phyloP scores from a whole-genome alignment of 257 asterid species.

The Nicotiana paniculata region DNA sequence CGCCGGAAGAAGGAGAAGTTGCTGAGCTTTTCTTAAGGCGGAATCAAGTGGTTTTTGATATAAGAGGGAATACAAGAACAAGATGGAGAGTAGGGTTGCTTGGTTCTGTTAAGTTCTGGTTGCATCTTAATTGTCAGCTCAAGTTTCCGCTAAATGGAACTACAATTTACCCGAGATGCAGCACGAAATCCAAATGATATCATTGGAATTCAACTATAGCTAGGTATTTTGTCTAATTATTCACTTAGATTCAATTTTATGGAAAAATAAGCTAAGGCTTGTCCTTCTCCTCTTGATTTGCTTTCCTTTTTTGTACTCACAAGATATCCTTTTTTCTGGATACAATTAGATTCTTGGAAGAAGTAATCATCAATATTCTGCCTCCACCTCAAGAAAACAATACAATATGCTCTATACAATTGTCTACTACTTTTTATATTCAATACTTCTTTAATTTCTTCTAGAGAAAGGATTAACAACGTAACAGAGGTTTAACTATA shows the following conservation, averaged over 20 bases:
- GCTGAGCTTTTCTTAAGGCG: slow-evolving; percentile 28
- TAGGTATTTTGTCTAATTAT: background rate
- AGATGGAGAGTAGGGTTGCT: slow-evolving; percentile 64
- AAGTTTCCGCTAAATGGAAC: slow-evolving; percentile 38
- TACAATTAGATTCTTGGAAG: background rate
- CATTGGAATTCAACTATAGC: background rate
- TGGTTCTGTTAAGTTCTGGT: slow-evolving; percentile 63
- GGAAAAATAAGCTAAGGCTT: background rate
- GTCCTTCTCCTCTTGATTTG: background rate
- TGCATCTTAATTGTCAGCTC: slow-evolving; percentile 56
- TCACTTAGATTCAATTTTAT: background rate
- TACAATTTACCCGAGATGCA: slow-evolving; percentile 46
- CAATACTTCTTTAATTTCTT: background rate
- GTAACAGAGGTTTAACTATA: no score
- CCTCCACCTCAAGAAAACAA: background rate
- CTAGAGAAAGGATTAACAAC: background rate
- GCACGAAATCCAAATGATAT: slow-evolving; percentile 35
- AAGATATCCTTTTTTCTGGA: background rate
- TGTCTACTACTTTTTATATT: background rate
- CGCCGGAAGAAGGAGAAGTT: slow-evolving; percentile 35
- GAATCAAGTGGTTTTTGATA: slow-evolving; percentile 25
- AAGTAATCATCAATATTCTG: background rate
- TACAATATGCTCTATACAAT: background rate
- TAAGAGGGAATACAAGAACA: slow-evolving; percentile 55
- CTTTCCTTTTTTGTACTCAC: background rate